phyloP scores from a whole-genome alignment of 2,329 filamentous ascomycete species.

The Cercospora canescens region DNA sequence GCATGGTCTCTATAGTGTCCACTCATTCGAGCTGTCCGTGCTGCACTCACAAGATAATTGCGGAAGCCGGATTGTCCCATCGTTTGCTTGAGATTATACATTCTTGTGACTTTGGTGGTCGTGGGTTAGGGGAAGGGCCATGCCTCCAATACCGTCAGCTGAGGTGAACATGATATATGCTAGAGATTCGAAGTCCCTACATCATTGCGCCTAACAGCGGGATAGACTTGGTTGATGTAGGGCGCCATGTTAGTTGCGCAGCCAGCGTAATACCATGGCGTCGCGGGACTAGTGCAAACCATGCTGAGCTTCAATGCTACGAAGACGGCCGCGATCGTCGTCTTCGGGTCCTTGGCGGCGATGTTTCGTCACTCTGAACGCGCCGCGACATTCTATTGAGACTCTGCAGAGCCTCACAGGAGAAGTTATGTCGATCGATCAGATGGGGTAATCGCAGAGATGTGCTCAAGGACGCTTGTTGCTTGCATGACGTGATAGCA shows the following conservation, averaged over 20 bases:
- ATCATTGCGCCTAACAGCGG: background rate
- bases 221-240: background rate
- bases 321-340: background rate
- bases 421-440: background rate
- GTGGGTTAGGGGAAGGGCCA: background rate
- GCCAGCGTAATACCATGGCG: too few species aligned
- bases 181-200: background rate
- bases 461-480: too few species aligned
- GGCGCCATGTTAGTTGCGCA: too few species aligned
- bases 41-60: background rate
- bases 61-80: background rate
- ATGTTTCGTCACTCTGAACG: background rate
- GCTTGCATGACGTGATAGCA: background rate
- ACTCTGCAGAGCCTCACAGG: background rate
- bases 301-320: background rate
- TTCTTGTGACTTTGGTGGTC: background rate
- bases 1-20: too few species aligned
- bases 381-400: background rate
- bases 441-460: background rate
- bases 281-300: background rate
- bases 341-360: background rate
- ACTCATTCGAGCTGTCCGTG: too few species aligned
- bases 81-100: background rate
- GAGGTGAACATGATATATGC: background rate
- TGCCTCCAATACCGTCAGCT: background rate